These are phyloP conservation scores for Naganishia cerealis DNA, from an alignment of 1,284 basidiomycete genomes.

Conservation along the genomic window DNA sequence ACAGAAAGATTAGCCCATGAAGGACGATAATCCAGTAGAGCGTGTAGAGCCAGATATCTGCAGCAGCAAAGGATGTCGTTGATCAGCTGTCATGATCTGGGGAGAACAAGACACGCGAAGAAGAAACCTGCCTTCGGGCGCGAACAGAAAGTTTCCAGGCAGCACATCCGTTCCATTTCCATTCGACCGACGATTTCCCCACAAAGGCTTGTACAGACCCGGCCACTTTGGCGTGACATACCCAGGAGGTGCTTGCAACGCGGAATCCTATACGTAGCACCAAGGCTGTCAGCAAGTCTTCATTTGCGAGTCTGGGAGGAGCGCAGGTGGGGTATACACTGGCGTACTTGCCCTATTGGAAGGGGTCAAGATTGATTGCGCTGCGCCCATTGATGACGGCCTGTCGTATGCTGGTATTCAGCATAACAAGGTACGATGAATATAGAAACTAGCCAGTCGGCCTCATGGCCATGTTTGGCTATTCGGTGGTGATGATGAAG, in stretches of 20 bases:
- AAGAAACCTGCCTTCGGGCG: constrained; percentile 18
- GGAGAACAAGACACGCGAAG: background rate
- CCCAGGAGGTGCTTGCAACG: constrained; percentile 24
- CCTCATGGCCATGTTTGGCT: background rate
- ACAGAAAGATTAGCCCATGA: constrained; percentile 32
- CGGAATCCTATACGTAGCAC: constrained; percentile 9
- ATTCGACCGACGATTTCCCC: constrained; percentile 9
- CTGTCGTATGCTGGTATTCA: background rate
- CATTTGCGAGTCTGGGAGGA: background rate
- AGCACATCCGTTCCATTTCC: constrained; percentile 24
- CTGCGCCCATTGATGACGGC: constrained; percentile 12
- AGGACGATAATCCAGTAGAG: constrained; percentile 35
- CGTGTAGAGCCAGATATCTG: constrained; percentile 36
- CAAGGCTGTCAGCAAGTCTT: background rate
- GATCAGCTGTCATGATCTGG: background rate
- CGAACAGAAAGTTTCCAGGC: constrained; percentile 29
- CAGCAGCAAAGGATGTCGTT: background rate
- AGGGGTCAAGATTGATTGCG: constrained; percentile 26
- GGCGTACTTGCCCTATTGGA: constrained; percentile 20
- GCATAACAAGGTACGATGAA: background rate
- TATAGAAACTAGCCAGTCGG: background rate
- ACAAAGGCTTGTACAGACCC: constrained; percentile 18
- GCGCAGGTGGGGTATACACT: background rate
- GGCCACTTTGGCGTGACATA: constrained; percentile 29
- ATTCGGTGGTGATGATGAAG: no score